Evolutionary conservation across 495 filamentous ascomycete genomes (phyloP).

Genomic region (Tirmania nivea): DNA sequence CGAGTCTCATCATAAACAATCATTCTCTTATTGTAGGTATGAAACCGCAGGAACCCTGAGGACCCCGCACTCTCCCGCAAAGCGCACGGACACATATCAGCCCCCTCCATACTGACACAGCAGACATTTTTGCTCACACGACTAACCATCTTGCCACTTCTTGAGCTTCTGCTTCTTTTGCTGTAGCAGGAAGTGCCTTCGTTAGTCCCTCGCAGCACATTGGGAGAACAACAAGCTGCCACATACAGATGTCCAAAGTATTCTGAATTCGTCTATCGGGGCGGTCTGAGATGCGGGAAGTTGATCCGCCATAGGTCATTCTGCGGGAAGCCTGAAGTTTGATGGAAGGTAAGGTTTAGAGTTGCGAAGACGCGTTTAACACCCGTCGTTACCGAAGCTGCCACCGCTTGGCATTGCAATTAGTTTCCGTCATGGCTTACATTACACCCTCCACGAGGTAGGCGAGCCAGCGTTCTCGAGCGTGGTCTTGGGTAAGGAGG

Average conservation of each 20-base stretch:
- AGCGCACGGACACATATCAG: no score
- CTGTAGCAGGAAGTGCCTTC: constrained; percentile 3
- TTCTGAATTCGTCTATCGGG: constrained; percentile 14
- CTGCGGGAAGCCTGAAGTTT: background rate
- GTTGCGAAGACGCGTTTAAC: background rate
- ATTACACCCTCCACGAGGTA: no score
- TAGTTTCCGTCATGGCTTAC: no score
- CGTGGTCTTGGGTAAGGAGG: no score
- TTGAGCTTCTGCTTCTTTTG: constrained; percentile 21
- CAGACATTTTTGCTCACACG: background rate
- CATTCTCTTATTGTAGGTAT: constrained; percentile 18
- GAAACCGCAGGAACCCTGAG: constrained; percentile 17
- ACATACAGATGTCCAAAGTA: constrained; percentile 17
- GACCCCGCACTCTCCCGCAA: no score
- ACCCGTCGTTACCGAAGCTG: no score
- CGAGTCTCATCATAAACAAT: constrained; percentile 16
- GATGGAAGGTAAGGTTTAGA: background rate
- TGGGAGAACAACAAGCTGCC: background rate
- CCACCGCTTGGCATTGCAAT: no score
- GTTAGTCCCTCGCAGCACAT: background rate
- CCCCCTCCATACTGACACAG: no score
- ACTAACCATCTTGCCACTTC: constrained; percentile 19
- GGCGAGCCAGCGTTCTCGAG: no score
- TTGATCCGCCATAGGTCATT: background rate
- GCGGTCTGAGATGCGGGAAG: constrained; percentile 9